Evolutionary conservation across 805 yeast species (phyloP), one percentile per base, ranked within the genome.

Genomic region (Yarrowia divulgata): DNA sequence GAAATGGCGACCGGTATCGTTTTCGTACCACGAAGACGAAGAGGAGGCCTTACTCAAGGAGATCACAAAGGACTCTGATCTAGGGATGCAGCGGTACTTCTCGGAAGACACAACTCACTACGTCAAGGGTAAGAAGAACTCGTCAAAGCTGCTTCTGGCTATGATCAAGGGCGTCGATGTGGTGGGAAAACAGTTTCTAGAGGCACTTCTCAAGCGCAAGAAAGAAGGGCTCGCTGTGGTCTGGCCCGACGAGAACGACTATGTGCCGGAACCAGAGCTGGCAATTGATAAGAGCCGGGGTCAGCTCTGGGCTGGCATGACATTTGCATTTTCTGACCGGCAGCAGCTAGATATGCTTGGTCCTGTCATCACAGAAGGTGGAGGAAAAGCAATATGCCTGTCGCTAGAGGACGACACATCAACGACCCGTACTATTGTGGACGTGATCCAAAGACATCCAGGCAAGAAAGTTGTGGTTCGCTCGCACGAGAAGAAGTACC

Each of bases 81-180:
- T 79, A 14, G 75, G 74, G 40, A 73, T 76, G 48, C 66, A 75
- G 37, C 57, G 73, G 3, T 70, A 73, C 14, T 64, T 73, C 18
- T 69, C 62, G 19, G 70, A 70, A 5, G 35, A 34, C 9, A 79
- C 81, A 1, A 74, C 76, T 18, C 77, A 74, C 35, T 70, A 74
- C 18, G 71, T 79, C 19, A 72, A 74, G 68, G 73, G 72, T 6
- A 70, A 72, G 35, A 69, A 70, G 50, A 63, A 72, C 35, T 74
- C 81, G 1, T 69, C 77, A n/a, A 75, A 75, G 46, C 68, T 77
- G 2, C 69, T 79, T 37, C 77, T 74, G 18, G 83, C 83, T 0
- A 68, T 81, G 68, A 72, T 77, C 18, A 66, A 70, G 8, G 73
- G 72, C 10, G 72, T 80, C 0, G 80, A 81, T 0, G 71, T 81